Base-by-base conservation (phyloP, 1,284 basidiomycete species). In the Sporisorium reilianum region DNA sequence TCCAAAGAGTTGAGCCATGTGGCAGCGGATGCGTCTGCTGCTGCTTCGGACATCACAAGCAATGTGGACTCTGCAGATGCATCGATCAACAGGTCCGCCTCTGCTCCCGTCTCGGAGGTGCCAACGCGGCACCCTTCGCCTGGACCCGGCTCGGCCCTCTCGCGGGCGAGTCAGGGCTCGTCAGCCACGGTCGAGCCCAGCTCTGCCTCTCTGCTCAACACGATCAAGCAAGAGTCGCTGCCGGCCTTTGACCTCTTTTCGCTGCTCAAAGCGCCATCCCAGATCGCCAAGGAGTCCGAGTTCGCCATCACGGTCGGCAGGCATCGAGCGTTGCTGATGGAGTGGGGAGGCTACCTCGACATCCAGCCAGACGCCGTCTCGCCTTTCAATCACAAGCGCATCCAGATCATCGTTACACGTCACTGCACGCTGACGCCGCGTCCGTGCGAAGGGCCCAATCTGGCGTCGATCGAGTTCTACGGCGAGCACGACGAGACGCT, bases 311-410 rank as follows among this genome's bases (percentile, higher is more conserved):
- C 75, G 7, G 64, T 79, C 25, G 60, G 64, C 32, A 62, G 67
- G 34, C 78, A 78, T 34, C 61, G 60, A 0, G 60, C 55, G 2
- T 58, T 69, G 18, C 60, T 75, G 42, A 67, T 68, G 36, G 67
- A 72, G 20, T 77, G 78, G 75, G 63, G 75, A 25, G 55, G 55
- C 6, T 77, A 77, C 25, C 69, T 79, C 32, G 65, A 65, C 32
- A 44, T 69, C 25, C 71, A 72, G 44, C 61, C 75, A 91, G 92
- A 85, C 92, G 94, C 84, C 20, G 69, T 80, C 28, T 77, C 93
- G 44, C 93, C 96, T 30, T 94, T 95, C 84, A 93, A 95, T 83
- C 97, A 96, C 82, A 96, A 98, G 83, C 90, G 91, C 77, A 91
- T 98, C 84, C 90, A 88, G 76, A 82, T 94, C 10, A 90, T 91